Base-by-base conservation (phyloP, 257 asterid genomes). In the Parsonsia alboflavescens region DNA sequence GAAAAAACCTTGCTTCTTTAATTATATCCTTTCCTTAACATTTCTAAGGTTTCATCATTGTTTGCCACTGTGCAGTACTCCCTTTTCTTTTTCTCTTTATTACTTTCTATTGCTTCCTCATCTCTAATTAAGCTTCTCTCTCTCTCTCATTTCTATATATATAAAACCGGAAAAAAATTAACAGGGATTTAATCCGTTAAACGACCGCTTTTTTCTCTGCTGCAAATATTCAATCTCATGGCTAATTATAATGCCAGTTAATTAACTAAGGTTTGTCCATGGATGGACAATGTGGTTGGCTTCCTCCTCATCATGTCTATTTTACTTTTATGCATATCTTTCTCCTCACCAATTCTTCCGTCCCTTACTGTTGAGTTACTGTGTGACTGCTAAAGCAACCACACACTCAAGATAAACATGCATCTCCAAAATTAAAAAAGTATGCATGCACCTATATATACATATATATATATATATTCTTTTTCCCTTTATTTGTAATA, bases 21-120 rank as follows among this genome's bases (percentile, higher is more conserved):
- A 16, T 48, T 70, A 70, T 53, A 16, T 52, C 17, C 63, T 70
- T 70, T 70, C 44, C 61, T 50, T 70, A 30, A 68, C 45, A 52
- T 70, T 70, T 70, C 74, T 70, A 70, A 48, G 58, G 28, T 39
- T 70, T 63, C 64, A 70, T 70, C 62, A 70, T 70, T 70, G 74
- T 16, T n/a, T 48, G 50, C 15, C 73, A 6, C 39, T 28, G 22
- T 52, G 59, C 48, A 28, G 24, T 48, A 9, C 63, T 39, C 64
- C 48, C 21, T 70, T 48, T 52, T 70, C 45, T 49, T 70, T 70
- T 49, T 10, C 73, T 22, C 73, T 70, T 70, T 70, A 26, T 70
- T 41, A 70, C 74, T 70, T 70, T 70, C 61, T 36, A 7, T n/a
- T 45, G 36, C 44, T 68, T 44, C 73, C 41, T 68, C 12, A 45